These are phyloP conservation scores for Nymphaea thermarum DNA, from an alignment of 164 flowering plant species.

Conservation along the genomic window DNA sequence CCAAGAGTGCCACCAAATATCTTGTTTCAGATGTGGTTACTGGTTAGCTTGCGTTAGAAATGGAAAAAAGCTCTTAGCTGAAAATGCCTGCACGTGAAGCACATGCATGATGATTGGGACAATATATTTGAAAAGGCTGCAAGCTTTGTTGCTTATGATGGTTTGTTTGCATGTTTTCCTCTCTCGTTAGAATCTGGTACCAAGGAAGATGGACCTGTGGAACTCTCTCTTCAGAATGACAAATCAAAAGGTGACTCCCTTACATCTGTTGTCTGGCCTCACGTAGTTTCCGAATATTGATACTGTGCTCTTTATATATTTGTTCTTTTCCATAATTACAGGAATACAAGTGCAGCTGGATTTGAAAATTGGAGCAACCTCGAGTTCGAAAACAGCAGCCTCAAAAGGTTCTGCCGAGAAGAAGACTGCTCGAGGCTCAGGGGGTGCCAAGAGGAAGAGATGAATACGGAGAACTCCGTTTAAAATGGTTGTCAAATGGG, in stretches of 20 bases:
- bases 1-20: too few species aligned
- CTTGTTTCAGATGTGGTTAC: too few species aligned
- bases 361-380: conserved; percentile 45
- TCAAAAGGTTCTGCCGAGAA: conserved; percentile 32
- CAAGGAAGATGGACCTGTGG: conserved; percentile 43
- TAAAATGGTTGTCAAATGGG: not conserved
- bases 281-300: not conserved
- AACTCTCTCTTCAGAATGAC: conserved; percentile 9
- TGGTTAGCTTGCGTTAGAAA: too few species aligned
- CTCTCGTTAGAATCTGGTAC: conserved; percentile 21
- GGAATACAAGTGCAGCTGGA: conserved; percentile 72
- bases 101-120: too few species aligned
- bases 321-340: conserved; percentile 6
- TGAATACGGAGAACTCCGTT: conserved; percentile 11
- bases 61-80: too few species aligned
- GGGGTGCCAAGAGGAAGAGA: conserved; percentile 61
- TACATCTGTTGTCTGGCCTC: not conserved
- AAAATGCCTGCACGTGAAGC: too few species aligned
- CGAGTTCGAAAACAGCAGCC: conserved; percentile 32
- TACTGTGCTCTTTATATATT: not conserved
- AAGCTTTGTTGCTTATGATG: not conserved
- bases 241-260: conserved; percentile 45
- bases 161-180: not conserved
- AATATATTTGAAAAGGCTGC: not conserved
- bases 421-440: conserved; percentile 44